Percentiles rank a stretch among this genome's conserved stretches.
Evolutionary conservation across 2,329 filamentous ascomycete genomes (phyloP).

Genomic region (Neofusicoccum laricinum): DNA sequence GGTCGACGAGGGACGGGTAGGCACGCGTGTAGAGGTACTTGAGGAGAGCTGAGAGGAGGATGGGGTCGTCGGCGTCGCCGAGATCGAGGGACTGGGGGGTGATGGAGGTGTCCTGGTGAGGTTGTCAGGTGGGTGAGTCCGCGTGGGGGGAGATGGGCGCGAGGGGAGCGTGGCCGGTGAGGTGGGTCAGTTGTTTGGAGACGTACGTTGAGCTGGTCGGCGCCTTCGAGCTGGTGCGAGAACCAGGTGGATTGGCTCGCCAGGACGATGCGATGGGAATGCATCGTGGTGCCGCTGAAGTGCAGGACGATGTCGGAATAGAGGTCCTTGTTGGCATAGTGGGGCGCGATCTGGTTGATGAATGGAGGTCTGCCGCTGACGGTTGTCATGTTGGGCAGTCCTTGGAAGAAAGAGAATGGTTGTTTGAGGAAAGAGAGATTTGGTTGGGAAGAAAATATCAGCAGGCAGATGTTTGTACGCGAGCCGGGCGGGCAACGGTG

Average conservation of each 20-base stretch:
- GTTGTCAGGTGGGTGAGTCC: neutral
- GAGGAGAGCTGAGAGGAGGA: neutral
- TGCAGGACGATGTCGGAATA: neutral
- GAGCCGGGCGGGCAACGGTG: no score
- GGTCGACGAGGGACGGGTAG: neutral
- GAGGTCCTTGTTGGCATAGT: neutral
- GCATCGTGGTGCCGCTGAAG: neutral
- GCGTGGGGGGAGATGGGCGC: neutral
- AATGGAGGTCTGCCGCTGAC: neutral
- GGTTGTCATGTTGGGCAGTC: neutral
- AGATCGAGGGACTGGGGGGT: neutral
- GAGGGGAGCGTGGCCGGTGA: neutral
- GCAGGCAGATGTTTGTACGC: no score
- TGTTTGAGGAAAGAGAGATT: neutral
- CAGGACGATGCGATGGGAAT: slow-evolving; percentile 8
- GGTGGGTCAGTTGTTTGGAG: no score
- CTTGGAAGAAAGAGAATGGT: no score
- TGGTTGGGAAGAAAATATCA: no score
- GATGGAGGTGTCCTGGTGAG: neutral
- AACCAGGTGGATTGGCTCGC: slow-evolving; percentile 7
- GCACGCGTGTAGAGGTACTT: neutral
- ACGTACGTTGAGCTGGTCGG: neutral
- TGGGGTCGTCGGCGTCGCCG: neutral
- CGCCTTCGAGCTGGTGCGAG: neutral
- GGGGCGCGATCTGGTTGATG: neutral